Evolutionary conservation across 2,329 filamentous ascomycete species (phyloP).

Genomic region (Aspergillus fumigatus): DNA sequence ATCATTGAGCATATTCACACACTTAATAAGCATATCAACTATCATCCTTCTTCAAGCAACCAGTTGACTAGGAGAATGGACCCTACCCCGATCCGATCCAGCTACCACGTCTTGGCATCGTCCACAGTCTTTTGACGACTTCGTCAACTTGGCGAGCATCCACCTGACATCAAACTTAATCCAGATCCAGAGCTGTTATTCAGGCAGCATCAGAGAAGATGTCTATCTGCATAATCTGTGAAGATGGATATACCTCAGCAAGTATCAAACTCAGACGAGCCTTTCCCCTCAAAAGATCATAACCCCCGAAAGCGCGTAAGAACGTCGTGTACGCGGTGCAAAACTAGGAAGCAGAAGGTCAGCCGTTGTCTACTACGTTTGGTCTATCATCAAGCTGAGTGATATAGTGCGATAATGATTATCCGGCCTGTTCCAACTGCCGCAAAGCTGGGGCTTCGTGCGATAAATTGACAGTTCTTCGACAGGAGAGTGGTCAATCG

Average conservation of each 20-base stretch:
- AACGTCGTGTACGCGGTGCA: slow-evolving; percentile 45
- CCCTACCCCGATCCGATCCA: background rate
- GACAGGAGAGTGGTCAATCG: slow-evolving; percentile 33
- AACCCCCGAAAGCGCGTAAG: slow-evolving; percentile 45
- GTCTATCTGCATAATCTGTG: background rate
- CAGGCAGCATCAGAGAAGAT: background rate
- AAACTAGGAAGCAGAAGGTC: slow-evolving; percentile 44
- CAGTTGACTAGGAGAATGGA: background rate
- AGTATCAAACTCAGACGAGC: background rate
- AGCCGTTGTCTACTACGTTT: background rate
- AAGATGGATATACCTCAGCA: slow-evolving; percentile 18
- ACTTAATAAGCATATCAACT: background rate
- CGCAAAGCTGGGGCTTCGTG: slow-evolving; percentile 39
- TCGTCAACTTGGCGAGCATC: background rate
- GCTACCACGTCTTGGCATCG: background rate
- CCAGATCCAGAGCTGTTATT: background rate
- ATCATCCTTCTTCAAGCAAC: background rate
- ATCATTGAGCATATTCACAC: background rate
- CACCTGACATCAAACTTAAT: background rate
- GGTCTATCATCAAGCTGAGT: background rate
- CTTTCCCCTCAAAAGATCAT: slow-evolving; percentile 25
- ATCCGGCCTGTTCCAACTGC: slow-evolving; percentile 44
- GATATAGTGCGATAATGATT: slow-evolving; percentile 42
- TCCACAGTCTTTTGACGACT: background rate
- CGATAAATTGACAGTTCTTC: slow-evolving; percentile 39